phyloP scores from a whole-genome alignment of 2,329 filamentous ascomycete species.

The Talaromyces sp. region DNA sequence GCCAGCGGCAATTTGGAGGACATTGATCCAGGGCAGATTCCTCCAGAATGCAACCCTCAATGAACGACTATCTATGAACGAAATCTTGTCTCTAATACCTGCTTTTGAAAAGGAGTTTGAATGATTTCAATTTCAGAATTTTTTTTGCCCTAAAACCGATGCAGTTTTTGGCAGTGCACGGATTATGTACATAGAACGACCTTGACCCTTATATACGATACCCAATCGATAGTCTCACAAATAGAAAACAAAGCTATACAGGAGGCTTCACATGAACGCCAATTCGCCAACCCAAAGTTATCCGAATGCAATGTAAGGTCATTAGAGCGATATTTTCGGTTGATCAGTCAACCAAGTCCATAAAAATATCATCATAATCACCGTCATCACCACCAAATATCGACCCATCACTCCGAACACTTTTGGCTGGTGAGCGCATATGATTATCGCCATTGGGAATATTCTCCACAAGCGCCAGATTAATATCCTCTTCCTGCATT shows the following conservation, averaged over 20 bases:
- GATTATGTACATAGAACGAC: constrained; percentile 14
- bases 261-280: not conserved
- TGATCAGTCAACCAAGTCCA: constrained; percentile 58
- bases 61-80: constrained; percentile 31
- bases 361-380: constrained; percentile 64
- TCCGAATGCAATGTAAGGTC: not conserved
- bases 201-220: constrained; percentile 19
- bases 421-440: constrained; percentile 9
- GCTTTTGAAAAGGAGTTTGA: not conserved
- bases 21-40: constrained; percentile 43
- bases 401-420: constrained; percentile 18
- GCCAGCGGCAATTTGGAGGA: constrained; percentile 58
- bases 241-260: constrained; percentile 5
- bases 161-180: not conserved
- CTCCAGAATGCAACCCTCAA: constrained; percentile 63
- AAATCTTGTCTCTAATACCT: not conserved
- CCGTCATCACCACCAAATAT: constrained; percentile 48
- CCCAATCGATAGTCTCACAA: constrained; percentile 12
- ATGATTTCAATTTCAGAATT: not conserved
- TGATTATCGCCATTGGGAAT: not conserved
- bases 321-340: not conserved
- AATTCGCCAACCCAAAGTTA: not conserved
- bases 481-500: constrained; percentile 35
- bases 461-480: constrained; percentile 31
- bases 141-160: not conserved